These are phyloP conservation scores for Candida khao-thaluensis DNA, from an alignment of 805 yeast genomes.

Conservation along the genomic window DNA sequence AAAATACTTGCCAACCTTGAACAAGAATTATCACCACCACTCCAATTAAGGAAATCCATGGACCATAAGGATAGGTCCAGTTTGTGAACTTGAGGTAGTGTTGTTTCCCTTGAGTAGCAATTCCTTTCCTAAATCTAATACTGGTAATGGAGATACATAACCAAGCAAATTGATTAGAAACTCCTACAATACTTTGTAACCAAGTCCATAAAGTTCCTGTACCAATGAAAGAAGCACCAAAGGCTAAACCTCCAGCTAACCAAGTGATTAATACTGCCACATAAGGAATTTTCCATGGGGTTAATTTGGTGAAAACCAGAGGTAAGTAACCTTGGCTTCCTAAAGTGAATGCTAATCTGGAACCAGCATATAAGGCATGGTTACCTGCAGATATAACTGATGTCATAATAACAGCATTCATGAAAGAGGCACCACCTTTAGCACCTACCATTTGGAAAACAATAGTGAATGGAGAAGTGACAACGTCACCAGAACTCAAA, in stretches of 20 bases:
- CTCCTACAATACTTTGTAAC: constrained; percentile 53
- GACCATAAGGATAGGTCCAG: constrained; percentile 55
- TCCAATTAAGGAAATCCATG: constrained; percentile 44
- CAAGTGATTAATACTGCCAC: constrained; percentile 52
- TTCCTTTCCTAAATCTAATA: constrained; percentile 48
- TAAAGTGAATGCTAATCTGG: constrained; percentile 48
- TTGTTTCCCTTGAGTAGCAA: constrained; percentile 42
- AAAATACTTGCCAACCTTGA: constrained; percentile 53
- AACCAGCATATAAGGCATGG: constrained; percentile 52
- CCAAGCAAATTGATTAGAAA: constrained; percentile 54
- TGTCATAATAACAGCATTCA: constrained; percentile 56
- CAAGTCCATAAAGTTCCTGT: constrained; percentile 54
- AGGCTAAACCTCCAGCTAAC: constrained; percentile 56
- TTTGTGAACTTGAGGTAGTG: constrained; percentile 42
- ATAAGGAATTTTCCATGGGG: constrained; percentile 47
- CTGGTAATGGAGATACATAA: constrained; percentile 48
- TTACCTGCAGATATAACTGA: constrained; percentile 57
- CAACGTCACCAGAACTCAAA: constrained; percentile 26
- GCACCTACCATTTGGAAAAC: constrained; percentile 45
- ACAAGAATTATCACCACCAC: constrained; percentile 46
- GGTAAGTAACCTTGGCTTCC: constrained; percentile 51
- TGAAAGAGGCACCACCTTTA: constrained; percentile 40
- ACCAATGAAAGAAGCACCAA: constrained; percentile 56
- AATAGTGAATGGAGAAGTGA: constrained; percentile 43
- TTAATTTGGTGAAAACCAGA: constrained; percentile 39